Evolutionary conservation across 2,329 filamentous ascomycete genomes (phyloP).

Genomic region (Venturia aucupariae): DNA sequence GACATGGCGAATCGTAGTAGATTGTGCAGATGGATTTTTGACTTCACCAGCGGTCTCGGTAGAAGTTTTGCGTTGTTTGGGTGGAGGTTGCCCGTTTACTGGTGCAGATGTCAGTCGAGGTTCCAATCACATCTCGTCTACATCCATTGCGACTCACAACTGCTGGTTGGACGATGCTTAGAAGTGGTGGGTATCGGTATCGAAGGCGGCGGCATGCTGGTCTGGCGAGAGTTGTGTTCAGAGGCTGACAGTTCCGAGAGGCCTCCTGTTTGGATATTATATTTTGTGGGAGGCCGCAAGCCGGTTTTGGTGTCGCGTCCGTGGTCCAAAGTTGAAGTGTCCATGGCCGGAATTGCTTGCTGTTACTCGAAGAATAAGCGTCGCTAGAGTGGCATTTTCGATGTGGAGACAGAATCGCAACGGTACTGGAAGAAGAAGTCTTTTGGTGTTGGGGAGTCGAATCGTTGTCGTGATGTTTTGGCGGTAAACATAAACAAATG

Average conservation of each 20-base stretch:
- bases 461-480: neutral
- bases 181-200: conserved; percentile 15
- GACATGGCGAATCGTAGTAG: conserved; percentile 33
- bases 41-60: conserved; percentile 30
- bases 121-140: neutral
- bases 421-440: neutral
- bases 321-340: neutral
- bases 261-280: conserved; percentile 23
- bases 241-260: conserved; percentile 44
- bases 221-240: conserved; percentile 42
- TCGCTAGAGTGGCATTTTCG: neutral
- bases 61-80: conserved; percentile 41
- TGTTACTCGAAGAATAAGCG: neutral
- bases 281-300: conserved; percentile 27
- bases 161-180: conserved; percentile 37
- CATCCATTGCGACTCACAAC: neutral
- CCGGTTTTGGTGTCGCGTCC: conserved; percentile 19
- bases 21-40: conserved; percentile 19
- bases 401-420: neutral
- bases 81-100: conserved; percentile 37
- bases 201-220: conserved; percentile 36
- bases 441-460: neutral
- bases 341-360: neutral
- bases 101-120: conserved; percentile 6
- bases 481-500: too few relatives aligned